These are phyloP conservation scores for Penicillium waksmanii DNA, from an alignment of 495 filamentous ascomycete species.

Conservation along the genomic window DNA sequence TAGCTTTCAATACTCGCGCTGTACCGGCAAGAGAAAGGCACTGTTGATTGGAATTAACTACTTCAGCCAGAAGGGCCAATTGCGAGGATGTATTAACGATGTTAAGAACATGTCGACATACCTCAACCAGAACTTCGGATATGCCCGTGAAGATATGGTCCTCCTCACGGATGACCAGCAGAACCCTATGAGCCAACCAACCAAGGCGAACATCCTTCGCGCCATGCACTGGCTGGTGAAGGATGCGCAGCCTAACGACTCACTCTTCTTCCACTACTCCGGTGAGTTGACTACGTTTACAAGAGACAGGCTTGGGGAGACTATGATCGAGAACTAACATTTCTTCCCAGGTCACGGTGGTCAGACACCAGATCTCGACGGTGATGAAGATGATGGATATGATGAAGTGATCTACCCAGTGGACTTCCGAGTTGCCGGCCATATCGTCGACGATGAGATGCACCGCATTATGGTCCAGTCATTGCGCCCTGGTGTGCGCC, in stretches of 20 bases:
- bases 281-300: slow-evolving; percentile 55
- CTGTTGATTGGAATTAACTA: slow-evolving; percentile 98
- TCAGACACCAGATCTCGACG: slow-evolving; percentile 94
- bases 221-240: slow-evolving; percentile 99
- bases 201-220: slow-evolving; percentile 91
- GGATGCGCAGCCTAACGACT: slow-evolving; percentile 91
- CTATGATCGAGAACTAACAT: no score
- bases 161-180: slow-evolving; percentile 96
- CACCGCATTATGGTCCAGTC: slow-evolving; percentile 93
- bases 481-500: slow-evolving; percentile 78
- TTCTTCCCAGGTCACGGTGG: slow-evolving; percentile 78
- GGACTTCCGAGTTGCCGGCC: slow-evolving; percentile 85
- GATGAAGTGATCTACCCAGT: slow-evolving; percentile 99
- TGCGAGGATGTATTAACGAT: slow-evolving; percentile 96
- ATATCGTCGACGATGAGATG: slow-evolving; percentile 99
- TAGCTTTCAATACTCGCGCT: slow-evolving; percentile 88
- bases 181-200: slow-evolving; percentile 95
- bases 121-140: slow-evolving; percentile 87
- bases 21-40: slow-evolving; percentile 89
- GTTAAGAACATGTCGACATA: slow-evolving; percentile 97
- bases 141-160: slow-evolving; percentile 97
- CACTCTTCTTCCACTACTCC: slow-evolving; percentile 98
- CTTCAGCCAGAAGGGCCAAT: slow-evolving; percentile 88
- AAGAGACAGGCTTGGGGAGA: background rate
- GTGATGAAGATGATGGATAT: slow-evolving; percentile 93